phyloP scores from a whole-genome alignment of 345 rosid species.

The Pugionium cornutum region DNA sequence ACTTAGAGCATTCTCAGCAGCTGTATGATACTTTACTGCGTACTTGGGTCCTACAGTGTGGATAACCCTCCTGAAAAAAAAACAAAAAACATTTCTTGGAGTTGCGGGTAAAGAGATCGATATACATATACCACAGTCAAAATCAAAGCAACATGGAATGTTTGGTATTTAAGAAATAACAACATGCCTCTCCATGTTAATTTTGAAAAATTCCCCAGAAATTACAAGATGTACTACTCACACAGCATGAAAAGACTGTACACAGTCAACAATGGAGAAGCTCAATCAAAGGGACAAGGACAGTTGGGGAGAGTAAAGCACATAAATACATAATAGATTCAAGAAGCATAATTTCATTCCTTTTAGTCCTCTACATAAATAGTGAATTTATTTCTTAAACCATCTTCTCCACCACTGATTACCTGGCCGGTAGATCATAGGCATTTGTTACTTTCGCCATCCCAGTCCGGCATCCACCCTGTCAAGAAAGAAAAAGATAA shows the following conservation, averaged over 20 bases:
- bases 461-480: conserved; percentile 99
- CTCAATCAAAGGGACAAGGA: conserved; percentile 16
- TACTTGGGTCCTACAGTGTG: conserved; percentile 99
- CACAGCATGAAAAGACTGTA: conserved; percentile 11
- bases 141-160: background rate
- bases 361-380: background rate
- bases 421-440: conserved; percentile 98
- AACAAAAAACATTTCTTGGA: background rate
- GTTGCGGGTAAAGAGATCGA: background rate
- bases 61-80: conserved; percentile 64
- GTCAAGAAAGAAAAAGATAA: conserved; percentile 36
- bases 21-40: conserved; percentile 95
- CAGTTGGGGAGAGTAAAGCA: background rate
- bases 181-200: conserved; percentile 16
- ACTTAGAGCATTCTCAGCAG: conserved; percentile 99
- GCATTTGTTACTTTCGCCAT: conserved; percentile 96
- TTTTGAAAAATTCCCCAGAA: background rate
- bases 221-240: conserved; percentile 17
- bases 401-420: conserved; percentile 10
- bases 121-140: background rate
- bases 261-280: conserved; percentile 1
- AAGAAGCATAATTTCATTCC: conserved; percentile 1
- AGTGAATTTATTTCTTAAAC: conserved; percentile 12
- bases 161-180: background rate
- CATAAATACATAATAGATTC: background rate